Evolutionary conservation across 768 basidiomycete genomes (phyloP).

Genomic region (Hygrocybe punicea): DNA sequence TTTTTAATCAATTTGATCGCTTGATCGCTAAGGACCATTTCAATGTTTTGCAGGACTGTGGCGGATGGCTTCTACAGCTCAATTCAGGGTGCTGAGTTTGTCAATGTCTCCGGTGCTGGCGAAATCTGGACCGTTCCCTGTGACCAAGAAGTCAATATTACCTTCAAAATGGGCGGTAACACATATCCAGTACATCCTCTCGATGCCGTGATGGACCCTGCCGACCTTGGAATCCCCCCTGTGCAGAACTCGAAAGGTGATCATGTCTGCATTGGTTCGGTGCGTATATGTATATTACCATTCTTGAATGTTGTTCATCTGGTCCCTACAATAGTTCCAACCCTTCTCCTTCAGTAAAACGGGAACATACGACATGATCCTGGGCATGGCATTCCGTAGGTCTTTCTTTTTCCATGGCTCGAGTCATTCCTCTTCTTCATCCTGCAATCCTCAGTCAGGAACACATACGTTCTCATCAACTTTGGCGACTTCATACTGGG

Average conservation of each 20-base stretch:
- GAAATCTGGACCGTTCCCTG: conserved; percentile 63
- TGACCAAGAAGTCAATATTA: conserved; percentile 57
- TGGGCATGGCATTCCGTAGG: conserved; percentile 73
- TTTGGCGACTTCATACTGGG: conserved; percentile 12
- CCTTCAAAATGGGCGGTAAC: conserved; percentile 58
- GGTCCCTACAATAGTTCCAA: conserved; percentile 54
- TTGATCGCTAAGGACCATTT: background rate
- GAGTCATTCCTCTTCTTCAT: background rate
- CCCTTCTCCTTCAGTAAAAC: conserved; percentile 50
- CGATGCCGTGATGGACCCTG: conserved; percentile 48
- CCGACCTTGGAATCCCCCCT: conserved; percentile 29
- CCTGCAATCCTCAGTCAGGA: conserved; percentile 4
- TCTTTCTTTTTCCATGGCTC: conserved; percentile 8
- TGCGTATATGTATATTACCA: conserved; percentile 19
- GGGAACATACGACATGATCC: conserved; percentile 57
- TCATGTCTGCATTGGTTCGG: conserved; percentile 40
- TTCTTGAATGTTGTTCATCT: background rate
- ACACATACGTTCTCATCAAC: conserved; percentile 10
- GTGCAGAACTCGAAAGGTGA: conserved; percentile 34
- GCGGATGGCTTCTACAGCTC: conserved; percentile 59
- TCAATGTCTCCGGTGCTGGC: conserved; percentile 39
- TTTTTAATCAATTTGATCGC: background rate
- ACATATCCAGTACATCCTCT: conserved; percentile 63
- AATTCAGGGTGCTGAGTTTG: conserved; percentile 51
- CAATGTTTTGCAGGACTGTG: conserved; percentile 35